A percentile compares a stretch with the other conserved stretches of the same genome.
These are phyloP conservation scores for Diplogelasinospora grovesii DNA, from an alignment of 495 filamentous ascomycete species.

Conservation along the genomic window DNA sequence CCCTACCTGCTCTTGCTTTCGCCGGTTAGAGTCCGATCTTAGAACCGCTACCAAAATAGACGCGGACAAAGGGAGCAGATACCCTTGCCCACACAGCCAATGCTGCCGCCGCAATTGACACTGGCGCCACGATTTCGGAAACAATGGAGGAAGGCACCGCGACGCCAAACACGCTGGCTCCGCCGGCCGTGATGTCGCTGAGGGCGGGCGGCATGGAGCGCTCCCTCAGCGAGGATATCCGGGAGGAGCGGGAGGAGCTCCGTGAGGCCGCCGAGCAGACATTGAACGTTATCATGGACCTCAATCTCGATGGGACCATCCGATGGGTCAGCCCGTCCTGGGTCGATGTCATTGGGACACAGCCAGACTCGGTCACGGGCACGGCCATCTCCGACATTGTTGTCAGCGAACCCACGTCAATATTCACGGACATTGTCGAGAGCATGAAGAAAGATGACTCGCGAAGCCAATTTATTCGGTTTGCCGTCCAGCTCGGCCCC, in stretches of 20 bases:
- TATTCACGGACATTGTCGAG: conserved; percentile 76
- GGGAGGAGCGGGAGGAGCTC: conserved; percentile 79
- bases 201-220: conserved; percentile 46
- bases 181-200: conserved; percentile 42
- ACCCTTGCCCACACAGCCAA: conserved; percentile 7
- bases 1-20: not conserved
- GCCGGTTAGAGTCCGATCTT: not conserved
- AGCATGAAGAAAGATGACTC: conserved; percentile 90
- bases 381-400: conserved; percentile 75
- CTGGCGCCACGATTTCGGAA: conserved; percentile 12
- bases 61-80: conserved; percentile 4
- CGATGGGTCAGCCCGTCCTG: conserved; percentile 97
- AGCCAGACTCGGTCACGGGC: conserved; percentile 64
- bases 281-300: conserved; percentile 88
- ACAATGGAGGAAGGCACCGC: conserved; percentile 39
- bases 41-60: conserved; percentile 5
- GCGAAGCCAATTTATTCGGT: conserved; percentile 84
- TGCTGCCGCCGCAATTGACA: conserved; percentile 11
- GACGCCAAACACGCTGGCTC: conserved; percentile 33
- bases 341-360: conserved; percentile 83
- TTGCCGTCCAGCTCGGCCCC: conserved; percentile 68
- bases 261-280: conserved; percentile 95
- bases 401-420: conserved; percentile 62
- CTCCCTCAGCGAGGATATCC: conserved; percentile 48
- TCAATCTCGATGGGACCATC: conserved; percentile 79